Base-by-base conservation (phyloP, 495 filamentous ascomycete genomes). In the Neurospora sp. region DNA sequence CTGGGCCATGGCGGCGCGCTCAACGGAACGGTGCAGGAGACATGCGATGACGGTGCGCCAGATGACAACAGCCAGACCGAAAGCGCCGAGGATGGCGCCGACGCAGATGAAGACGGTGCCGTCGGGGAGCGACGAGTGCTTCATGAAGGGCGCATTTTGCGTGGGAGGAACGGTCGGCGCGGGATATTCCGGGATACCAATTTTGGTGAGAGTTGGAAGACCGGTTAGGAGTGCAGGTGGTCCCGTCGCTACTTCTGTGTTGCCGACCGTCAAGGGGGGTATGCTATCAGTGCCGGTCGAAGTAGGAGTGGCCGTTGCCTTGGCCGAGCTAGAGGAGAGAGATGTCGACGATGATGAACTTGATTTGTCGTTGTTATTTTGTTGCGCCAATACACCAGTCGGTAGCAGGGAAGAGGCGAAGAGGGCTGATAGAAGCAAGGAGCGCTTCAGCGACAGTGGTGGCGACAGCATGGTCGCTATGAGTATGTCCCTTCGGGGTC, bases 51-150 rank as follows among this genome's bases (percentile, higher is more conserved):
- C 87, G 68, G 86, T 91, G 70, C 96, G 92, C 96, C 96, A 99
- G 70, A 90, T 86, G 3, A 98, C 86, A 20, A 99, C 87, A 31
- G 90, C 87, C 12, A 93, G 82, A 4, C 89, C 93, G 72, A 98
- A 88, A 72, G 94, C 89, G 39, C 91, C 96, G 4, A 99, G 87
- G 40, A 90, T 90, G 22, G 94, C 93, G 65, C 96, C 96, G 22
- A 98, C 96, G 48, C 87, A 90, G 78, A 99, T 99, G 84, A 99
- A 99, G 40, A 99, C 90, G 35, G 96, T 98, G 20, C 96, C 96
- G 82, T 98, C 93, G 0, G 96, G 96, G 8, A 94, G 86, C 61
- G 85, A 91, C n/a, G 93, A 94, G 78, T 91, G 90, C 77, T 96
- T 93, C 94, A 99, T 97, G 79, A 93, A 99, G 38, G 96, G 96